Conservation (phyloP, 2,329 filamentous ascomycete species). For the Xylariales sp. region DNA sequence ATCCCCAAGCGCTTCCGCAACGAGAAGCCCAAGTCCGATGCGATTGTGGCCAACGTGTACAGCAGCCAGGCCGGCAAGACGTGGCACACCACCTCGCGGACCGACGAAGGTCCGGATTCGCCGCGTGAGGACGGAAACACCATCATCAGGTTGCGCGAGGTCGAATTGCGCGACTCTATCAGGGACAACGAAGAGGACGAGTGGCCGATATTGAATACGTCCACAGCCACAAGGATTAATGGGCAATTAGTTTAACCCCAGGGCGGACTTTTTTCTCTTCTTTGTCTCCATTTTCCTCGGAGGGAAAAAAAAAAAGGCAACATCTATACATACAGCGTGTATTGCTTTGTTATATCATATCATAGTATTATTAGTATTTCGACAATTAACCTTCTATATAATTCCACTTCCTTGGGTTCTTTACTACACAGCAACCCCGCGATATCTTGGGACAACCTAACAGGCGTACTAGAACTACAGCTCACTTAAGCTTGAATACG, state of each 20-base stretch:
- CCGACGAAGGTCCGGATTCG: neutral
- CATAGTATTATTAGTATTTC: too few relatives aligned
- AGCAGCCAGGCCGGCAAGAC: conserved; percentile 2
- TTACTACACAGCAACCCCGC: too few relatives aligned
- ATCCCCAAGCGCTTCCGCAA: conserved; percentile 3
- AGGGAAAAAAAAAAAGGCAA: too few relatives aligned
- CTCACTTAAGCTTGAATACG: too few relatives aligned
- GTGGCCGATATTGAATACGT: conserved; percentile 7
- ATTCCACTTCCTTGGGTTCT: too few relatives aligned
- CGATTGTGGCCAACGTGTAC: neutral
- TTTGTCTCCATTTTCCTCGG: too few relatives aligned
- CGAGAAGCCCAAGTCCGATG: neutral
- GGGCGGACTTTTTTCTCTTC: too few relatives aligned
- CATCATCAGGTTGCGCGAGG: conserved; percentile 4
- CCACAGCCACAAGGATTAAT: conserved; percentile 3
- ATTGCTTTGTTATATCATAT: too few relatives aligned
- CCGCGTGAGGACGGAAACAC: neutral
- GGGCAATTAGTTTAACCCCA: neutral
- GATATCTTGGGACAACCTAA: too few relatives aligned
- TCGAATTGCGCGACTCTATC: neutral
- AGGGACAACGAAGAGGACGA: conserved; percentile 1
- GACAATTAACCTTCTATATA: too few relatives aligned
- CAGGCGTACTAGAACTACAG: too few relatives aligned
- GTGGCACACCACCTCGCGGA: neutral
- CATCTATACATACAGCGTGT: too few relatives aligned